These are phyloP conservation scores for Chlamydomonas asymmetrica DNA, from an alignment of 139 green algal species.

Conservation along the genomic window DNA sequence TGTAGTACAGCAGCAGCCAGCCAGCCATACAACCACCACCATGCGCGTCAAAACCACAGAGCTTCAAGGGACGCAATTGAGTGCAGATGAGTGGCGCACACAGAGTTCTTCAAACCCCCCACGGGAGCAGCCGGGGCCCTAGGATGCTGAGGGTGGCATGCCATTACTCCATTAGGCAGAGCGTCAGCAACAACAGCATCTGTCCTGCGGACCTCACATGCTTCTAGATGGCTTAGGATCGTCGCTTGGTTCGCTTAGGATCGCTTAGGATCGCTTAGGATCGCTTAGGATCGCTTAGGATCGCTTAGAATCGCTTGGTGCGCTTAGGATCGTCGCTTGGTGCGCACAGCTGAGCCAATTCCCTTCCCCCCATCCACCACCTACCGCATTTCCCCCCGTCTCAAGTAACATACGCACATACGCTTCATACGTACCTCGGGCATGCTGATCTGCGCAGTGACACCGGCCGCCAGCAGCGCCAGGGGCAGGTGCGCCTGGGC, in stretches of 20 bases:
- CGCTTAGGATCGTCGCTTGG: background rate
- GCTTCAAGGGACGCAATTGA: background rate
- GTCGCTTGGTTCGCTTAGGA: too few relatives aligned
- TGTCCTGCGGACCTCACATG: too few relatives aligned
- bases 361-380: background rate
- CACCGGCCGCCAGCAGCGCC: constrained; percentile 48
- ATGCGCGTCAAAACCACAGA: background rate
- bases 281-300: background rate
- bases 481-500: constrained; percentile 43
- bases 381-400: too few relatives aligned
- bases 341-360: background rate
- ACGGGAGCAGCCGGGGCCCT: background rate
- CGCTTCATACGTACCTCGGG: constrained; percentile 15
- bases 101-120: background rate
- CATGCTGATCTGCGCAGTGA: constrained; percentile 19
- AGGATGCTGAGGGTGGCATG: too few relatives aligned
- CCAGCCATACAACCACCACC: background rate
- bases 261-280: too few relatives aligned
- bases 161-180: too few relatives aligned
- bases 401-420: background rate
- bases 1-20: background rate
- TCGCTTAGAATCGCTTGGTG: background rate
- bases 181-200: too few relatives aligned
- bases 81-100: background rate
- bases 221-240: too few relatives aligned